Evolutionary conservation across 176 grass and related monocot species (phyloP).

Genomic region (Avena eriantha): DNA sequence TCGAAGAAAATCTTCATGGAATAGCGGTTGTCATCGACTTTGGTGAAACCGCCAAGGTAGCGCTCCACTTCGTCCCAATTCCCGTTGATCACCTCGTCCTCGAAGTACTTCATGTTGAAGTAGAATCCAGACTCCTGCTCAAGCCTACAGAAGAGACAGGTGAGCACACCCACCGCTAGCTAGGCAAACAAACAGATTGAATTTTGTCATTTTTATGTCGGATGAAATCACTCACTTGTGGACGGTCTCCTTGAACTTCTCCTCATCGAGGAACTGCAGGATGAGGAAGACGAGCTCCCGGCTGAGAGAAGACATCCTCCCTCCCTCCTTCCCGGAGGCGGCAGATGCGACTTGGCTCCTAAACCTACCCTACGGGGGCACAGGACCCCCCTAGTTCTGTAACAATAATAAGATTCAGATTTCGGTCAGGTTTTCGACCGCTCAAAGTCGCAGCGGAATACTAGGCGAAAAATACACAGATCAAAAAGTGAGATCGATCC

Average conservation of each 20-base stretch:
- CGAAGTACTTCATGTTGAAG: conserved; percentile 96
- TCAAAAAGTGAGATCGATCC: conserved; percentile 24
- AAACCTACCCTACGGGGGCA: conserved; percentile 34
- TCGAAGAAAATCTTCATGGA: conserved; percentile 96
- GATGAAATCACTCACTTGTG: conserved; percentile 68
- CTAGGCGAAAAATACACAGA: conserved; percentile 1
- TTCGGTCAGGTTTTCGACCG: background rate
- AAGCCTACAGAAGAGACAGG: conserved; percentile 45
- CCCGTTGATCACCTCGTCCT: conserved; percentile 80
- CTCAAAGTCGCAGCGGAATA: background rate
- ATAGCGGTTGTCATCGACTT: conserved; percentile 82
- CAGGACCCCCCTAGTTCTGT: conserved; percentile 14
- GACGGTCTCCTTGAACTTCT: conserved; percentile 87
- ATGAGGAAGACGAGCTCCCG: conserved; percentile 83
- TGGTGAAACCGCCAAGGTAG: conserved; percentile 88
- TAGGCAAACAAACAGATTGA: background rate
- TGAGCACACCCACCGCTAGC: background rate
- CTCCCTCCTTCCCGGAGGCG: conserved; percentile 15
- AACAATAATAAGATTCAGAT: conserved; percentile 7
- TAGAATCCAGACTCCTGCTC: conserved; percentile 95
- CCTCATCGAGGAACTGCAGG: conserved; percentile 95
- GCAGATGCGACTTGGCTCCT: conserved; percentile 32
- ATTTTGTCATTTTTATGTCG: background rate
- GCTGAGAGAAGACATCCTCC: conserved; percentile 72
- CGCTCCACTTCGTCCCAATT: conserved; percentile 89